phyloP scores from a whole-genome alignment of 2,329 filamentous ascomycete species.

The Simplicillium aogashimaense region DNA sequence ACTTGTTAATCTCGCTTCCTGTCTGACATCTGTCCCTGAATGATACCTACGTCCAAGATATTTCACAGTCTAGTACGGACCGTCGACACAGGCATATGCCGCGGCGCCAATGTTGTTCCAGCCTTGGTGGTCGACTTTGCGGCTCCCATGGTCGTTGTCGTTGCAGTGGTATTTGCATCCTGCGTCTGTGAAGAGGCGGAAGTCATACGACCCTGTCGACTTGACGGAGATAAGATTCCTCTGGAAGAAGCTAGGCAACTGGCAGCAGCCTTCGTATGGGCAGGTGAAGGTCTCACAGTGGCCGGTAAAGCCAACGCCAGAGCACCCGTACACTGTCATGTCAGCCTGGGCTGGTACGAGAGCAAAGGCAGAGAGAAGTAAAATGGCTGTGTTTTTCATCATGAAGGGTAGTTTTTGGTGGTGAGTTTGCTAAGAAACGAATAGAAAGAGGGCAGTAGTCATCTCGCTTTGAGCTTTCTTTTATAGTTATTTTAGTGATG shows the following conservation, averaged over 20 bases:
- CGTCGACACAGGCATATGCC: conserved; percentile 3
- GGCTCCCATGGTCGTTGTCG: conserved; percentile 3
- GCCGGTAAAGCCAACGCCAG: conserved; percentile 1
- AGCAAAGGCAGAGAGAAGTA: conserved; percentile 2
- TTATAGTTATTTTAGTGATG: too few species aligned
- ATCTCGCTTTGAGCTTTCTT: too few species aligned
- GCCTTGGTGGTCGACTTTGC: conserved; percentile 1
- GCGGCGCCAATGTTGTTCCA: conserved; percentile 4
- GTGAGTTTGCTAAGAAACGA: too few species aligned
- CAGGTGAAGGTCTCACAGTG: conserved; percentile 2
- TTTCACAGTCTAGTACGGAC: background rate
- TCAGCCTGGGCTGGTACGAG: background rate
- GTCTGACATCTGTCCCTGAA: too few species aligned
- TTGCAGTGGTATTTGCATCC: conserved; percentile 4
- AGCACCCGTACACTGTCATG: conserved; percentile 1
- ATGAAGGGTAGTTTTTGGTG: too few species aligned
- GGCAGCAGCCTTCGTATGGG: conserved; percentile 2
- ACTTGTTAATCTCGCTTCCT: too few species aligned
- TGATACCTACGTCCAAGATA: too few species aligned
- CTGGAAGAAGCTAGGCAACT: conserved; percentile 4
- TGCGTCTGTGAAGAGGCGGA: conserved; percentile 1
- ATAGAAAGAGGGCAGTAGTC: too few species aligned
- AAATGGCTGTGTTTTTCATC: background rate
- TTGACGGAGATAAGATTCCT: conserved; percentile 3
- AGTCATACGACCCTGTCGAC: conserved; percentile 2